Percentiles rank a stretch among this genome's conserved stretches.
phyloP scores from a whole-genome alignment of 2,329 filamentous ascomycete genomes.

The Macrophomina tecta region DNA sequence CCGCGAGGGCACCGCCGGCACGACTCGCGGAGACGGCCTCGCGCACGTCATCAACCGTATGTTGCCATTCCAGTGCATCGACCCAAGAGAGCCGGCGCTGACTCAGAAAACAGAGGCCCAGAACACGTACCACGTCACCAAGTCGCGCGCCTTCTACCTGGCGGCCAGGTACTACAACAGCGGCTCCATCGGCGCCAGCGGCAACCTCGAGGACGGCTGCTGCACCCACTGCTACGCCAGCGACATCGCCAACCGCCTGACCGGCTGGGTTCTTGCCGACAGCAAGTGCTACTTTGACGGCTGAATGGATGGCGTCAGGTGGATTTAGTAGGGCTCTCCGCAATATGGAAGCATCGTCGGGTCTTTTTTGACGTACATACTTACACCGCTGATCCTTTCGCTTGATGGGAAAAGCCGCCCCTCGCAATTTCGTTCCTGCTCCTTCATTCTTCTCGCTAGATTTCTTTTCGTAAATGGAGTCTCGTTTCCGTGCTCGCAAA shows the following conservation, averaged over 20 bases:
- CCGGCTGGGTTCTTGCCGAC: conserved; percentile 45
- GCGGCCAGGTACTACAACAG: conserved; percentile 59
- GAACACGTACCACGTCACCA: conserved; percentile 31
- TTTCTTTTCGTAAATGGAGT: no score
- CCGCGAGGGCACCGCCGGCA: conserved; percentile 52
- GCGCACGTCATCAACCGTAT: conserved; percentile 44
- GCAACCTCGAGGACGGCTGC: conserved; percentile 50
- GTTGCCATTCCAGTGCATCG: background rate
- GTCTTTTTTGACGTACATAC: no score
- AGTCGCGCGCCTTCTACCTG: conserved; percentile 52
- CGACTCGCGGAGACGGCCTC: conserved; percentile 51
- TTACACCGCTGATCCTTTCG: no score
- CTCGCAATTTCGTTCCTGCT: no score
- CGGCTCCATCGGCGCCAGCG: conserved; percentile 46
- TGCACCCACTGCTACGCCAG: conserved; percentile 58
- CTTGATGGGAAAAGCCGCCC: no score
- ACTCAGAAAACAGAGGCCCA: background rate
- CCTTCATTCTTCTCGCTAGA: no score
- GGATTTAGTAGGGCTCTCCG: no score
- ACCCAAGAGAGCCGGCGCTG: background rate
- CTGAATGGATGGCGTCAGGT: no score
- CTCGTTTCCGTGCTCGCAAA: no score
- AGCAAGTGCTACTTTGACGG: conserved; percentile 30
- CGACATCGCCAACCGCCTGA: conserved; percentile 58
- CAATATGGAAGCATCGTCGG: no score